A percentile compares a stretch with the other conserved stretches of the same genome.
These are phyloP conservation scores for Nothomitra cinnamomea DNA, from an alignment of 2,329 filamentous ascomycete genomes.

Conservation along the genomic window DNA sequence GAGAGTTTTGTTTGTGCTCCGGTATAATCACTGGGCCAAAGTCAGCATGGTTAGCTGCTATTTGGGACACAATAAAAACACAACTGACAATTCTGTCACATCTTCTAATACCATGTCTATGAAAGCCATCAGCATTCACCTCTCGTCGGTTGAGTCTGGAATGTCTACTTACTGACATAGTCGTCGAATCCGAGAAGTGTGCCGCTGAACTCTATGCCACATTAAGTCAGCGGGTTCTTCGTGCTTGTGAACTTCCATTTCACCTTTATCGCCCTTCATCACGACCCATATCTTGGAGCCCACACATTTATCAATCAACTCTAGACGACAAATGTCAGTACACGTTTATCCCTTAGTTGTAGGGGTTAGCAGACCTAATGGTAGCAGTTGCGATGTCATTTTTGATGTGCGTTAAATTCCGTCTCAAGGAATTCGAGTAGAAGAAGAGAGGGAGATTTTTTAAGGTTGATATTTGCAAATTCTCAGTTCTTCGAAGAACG, in stretches of 20 bases:
- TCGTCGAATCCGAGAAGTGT: conserved; percentile 93
- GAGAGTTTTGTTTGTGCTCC: conserved; percentile 76
- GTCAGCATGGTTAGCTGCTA: neutral
- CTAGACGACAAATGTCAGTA: conserved; percentile 28
- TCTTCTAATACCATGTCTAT: conserved; percentile 96
- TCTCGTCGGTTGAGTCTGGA: conserved; percentile 4
- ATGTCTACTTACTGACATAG: conserved; percentile 79
- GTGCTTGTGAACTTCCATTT: conserved; percentile 6
- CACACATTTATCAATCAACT: conserved; percentile 97
- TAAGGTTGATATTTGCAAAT: too few relatives aligned
- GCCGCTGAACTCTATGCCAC: conserved; percentile 67
- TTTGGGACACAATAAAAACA: too few relatives aligned
- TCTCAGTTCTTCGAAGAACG: too few relatives aligned
- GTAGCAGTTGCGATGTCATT: conserved; percentile 61
- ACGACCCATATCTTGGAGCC: conserved; percentile 96
- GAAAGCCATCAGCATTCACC: neutral
- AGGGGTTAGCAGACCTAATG: conserved; percentile 36
- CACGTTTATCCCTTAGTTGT: neutral
- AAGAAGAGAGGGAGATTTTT: too few relatives aligned
- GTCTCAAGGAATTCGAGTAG: neutral
- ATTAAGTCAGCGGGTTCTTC: conserved; percentile 2
- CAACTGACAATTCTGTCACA: conserved; percentile 78
- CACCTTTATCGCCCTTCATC: conserved; percentile 99
- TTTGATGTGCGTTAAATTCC: neutral
- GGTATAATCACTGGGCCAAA: conserved; percentile 58